Percentiles rank a stretch among this genome's conserved stretches.
Evolutionary conservation across 2,329 filamentous ascomycete genomes (phyloP).

Genomic region (Zymoseptoria tritici): DNA sequence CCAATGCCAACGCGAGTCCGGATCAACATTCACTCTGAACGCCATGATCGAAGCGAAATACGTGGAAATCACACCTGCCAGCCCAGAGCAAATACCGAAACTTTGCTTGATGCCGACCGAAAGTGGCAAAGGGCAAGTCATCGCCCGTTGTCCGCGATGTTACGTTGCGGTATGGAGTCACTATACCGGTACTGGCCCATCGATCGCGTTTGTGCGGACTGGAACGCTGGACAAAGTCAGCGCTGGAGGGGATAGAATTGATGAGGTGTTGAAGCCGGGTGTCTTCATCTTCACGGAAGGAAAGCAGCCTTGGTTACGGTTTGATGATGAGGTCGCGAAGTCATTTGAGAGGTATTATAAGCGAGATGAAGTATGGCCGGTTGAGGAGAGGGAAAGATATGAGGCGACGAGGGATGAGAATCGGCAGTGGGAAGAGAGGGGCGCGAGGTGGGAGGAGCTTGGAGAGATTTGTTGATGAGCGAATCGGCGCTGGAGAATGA

Average conservation of each 20-base stretch:
- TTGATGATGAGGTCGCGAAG: neutral
- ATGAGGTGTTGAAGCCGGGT: neutral
- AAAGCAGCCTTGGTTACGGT: neutral
- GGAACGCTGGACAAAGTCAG: neutral
- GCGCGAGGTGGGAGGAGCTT: neutral
- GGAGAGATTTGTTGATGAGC: neutral
- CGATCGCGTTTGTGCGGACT: neutral
- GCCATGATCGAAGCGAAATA: neutral
- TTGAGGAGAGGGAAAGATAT: neutral
- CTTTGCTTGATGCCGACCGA: neutral
- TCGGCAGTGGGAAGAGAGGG: neutral
- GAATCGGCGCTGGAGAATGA: neutral
- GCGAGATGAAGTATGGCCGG: neutral
- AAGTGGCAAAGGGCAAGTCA: neutral
- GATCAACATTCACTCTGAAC: neutral
- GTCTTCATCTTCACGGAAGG: neutral
- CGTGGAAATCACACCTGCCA: neutral
- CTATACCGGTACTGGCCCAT: neutral
- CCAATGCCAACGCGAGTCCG: slow-evolving; percentile 2
- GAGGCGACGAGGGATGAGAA: neutral
- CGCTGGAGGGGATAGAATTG: neutral
- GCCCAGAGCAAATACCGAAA: neutral
- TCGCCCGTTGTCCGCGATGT: neutral
- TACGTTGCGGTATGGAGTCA: slow-evolving; percentile 1
- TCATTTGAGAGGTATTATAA: neutral